These are phyloP conservation scores for Theobroma grandiflorum DNA, from an alignment of 441 rosid species.

Conservation along the genomic window DNA sequence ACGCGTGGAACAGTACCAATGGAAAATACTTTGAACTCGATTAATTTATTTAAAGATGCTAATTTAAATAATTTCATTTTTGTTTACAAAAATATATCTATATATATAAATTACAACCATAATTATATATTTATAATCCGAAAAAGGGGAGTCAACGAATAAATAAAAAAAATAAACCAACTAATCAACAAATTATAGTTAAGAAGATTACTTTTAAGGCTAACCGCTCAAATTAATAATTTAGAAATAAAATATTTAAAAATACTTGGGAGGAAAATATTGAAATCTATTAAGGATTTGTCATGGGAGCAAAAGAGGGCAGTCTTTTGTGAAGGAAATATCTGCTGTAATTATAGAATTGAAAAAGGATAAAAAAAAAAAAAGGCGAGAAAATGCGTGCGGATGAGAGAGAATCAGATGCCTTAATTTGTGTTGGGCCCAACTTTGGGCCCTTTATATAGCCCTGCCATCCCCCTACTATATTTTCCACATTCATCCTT, in stretches of 20 bases:
- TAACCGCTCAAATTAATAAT: neutral
- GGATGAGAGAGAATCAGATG: slow-evolving; percentile 12
- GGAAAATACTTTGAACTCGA: neutral
- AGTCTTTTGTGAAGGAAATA: too few relatives aligned
- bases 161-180: too few relatives aligned
- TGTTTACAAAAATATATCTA: neutral
- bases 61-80: neutral
- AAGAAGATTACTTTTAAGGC: neutral
- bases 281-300: neutral
- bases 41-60: neutral
- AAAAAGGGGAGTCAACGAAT: too few relatives aligned
- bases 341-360: too few relatives aligned
- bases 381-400: neutral
- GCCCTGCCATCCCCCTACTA: neutral
- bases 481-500: neutral
- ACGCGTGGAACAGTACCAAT: neutral
- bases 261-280: neutral
- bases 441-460: slow-evolving; percentile 13
- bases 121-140: too few relatives aligned
- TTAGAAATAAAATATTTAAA: neutral
- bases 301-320: neutral
- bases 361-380: neutral
- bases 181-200: neutral
- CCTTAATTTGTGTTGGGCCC: slow-evolving; percentile 23
- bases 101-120: too few relatives aligned